phyloP scores from a whole-genome alignment of 2,329 filamentous ascomycete species.

The Hypoxylon sp. region DNA sequence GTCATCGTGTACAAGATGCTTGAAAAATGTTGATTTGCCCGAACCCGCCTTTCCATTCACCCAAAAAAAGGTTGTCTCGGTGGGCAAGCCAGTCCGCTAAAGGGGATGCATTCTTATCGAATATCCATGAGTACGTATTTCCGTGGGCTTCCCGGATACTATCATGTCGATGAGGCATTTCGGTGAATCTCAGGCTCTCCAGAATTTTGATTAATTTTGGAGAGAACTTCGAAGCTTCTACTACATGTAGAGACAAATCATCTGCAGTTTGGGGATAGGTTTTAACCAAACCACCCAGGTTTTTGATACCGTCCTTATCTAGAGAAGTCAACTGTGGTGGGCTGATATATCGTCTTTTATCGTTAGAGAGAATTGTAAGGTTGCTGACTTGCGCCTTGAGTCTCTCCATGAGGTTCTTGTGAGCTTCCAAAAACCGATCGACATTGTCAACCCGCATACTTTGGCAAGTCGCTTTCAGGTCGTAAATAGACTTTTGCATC shows the following conservation, averaged over 20 bases:
- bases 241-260: background rate
- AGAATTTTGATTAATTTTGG: constrained; percentile 3
- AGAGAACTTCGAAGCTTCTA: constrained; percentile 1
- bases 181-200: constrained; percentile 3
- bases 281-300: too few species aligned
- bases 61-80: constrained; percentile 10
- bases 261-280: background rate
- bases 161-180: constrained; percentile 10
- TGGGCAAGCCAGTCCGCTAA: constrained; percentile 1
- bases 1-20: constrained; percentile 1
- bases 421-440: background rate
- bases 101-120: background rate
- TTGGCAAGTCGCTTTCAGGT: constrained; percentile 1
- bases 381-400: background rate
- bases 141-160: constrained; percentile 1
- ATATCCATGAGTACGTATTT: constrained; percentile 7
- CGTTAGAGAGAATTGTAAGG: background rate
- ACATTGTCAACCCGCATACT: constrained; percentile 4
- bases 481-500: background rate
- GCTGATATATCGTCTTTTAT: background rate
- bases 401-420: background rate
- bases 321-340: background rate
- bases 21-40: constrained; percentile 19
- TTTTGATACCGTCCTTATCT: too few species aligned
- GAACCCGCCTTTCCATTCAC: constrained; percentile 20